Base-by-base conservation (phyloP, 441 rosid genomes). In the Erodium moschatum region DNA sequence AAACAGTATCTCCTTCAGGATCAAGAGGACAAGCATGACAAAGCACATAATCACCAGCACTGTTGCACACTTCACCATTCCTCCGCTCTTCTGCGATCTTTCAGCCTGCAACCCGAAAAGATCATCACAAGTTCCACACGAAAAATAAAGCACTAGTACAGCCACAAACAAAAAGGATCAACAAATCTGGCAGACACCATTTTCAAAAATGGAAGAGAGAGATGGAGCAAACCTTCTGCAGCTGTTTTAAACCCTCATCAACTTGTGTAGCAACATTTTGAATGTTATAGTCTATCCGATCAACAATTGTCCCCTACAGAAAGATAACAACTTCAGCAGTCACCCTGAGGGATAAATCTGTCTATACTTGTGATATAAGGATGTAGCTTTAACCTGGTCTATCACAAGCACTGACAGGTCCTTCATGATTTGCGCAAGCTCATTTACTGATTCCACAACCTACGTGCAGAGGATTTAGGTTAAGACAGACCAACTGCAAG, bases 21-120 rank as follows among this genome's bases (percentile, higher is more conserved):
- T 16, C 60, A 52, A 52, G 19, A 52, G 60, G 60, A 52, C 60
- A 16, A 52, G 60, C 60, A 52, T 52, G 20, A 52, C 19, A 52
- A 52, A 52, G 60, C 60, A 52, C 60, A 52, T 52, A 15, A 52
- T 52, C 5, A 52, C 60, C 60, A 52, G 60, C 60, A 52, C 60
- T 18, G 60, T 52, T 16, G 60, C 60, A 16, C 60, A 52, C 60
- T 52, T 16, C 21, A 52, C 60, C 60, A 52, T n/a, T 52, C 60
- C 60, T 18, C 60, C 60, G 6, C 19, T 52, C 16, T 52, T 52
- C 60, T 52, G 60, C 60, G 60, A 52, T 52, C 60, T 52, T 18
- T 52, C 60, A 4, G 60, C 60, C 60, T 52, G 60, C 61, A 54
- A 18, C 18, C 7, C 61, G 12, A 8, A 7, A 8, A 40, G 12